phyloP scores from a whole-genome alignment of 164 flowering plant genomes.

The Chimonanthus salicifolius region DNA sequence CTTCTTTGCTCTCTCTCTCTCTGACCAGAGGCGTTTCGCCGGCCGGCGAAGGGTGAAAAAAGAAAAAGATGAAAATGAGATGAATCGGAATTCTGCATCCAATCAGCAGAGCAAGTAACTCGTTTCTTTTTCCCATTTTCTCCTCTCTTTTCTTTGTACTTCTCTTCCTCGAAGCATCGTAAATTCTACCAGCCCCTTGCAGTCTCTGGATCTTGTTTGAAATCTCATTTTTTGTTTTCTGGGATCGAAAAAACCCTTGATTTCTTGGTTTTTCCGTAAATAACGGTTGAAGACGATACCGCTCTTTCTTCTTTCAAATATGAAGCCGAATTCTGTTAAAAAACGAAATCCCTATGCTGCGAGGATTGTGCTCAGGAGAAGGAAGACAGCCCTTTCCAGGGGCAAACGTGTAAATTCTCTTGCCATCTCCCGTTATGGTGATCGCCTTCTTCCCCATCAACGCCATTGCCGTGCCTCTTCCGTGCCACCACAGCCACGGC shows the following conservation, averaged over 20 bases:
- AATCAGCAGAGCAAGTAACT: background rate
- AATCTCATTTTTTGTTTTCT: background rate
- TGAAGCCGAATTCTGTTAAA: background rate
- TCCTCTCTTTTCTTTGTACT: background rate
- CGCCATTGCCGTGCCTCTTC: constrained; percentile 8
- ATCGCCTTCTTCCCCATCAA: no score
- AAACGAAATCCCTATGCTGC: constrained; percentile 7
- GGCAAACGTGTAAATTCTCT: background rate
- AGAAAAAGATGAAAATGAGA: no score
- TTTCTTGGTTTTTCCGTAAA: constrained; percentile 1
- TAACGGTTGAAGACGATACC: background rate
- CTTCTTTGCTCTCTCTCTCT: no score
- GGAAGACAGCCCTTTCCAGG: constrained; percentile 1
- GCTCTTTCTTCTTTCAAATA: background rate
- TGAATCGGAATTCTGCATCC: no score
- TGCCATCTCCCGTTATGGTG: background rate
- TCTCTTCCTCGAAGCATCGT: background rate
- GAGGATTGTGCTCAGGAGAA: constrained; percentile 1
- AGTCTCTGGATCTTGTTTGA: background rate
- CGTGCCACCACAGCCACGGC: background rate
- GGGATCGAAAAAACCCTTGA: background rate
- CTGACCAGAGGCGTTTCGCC: no score
- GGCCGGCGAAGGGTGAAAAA: no score
- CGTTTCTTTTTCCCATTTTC: background rate
- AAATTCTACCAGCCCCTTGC: background rate